Conservation (phyloP, 164 flowering plant genomes). For the Vitis amurensis region DNA sequence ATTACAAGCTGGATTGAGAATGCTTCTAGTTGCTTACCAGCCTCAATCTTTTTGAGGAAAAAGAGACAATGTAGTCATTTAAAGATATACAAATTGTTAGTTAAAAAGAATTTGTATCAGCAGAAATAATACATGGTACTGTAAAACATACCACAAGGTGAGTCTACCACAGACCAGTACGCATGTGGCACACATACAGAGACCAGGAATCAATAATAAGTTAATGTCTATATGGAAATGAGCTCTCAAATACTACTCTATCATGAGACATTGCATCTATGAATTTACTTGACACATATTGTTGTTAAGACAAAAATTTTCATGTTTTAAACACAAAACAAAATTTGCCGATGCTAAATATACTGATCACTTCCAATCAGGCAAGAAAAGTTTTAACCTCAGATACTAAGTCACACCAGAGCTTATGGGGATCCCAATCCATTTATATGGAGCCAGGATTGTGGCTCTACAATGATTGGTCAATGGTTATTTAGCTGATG, state of each 20-base stretch:
- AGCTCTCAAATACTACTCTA: not conserved
- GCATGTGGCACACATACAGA: not conserved
- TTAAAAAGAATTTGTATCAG: not conserved
- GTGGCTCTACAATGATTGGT: too few species aligned
- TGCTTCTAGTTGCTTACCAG: conserved; percentile 76
- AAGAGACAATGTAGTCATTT: not conserved
- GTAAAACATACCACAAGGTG: not conserved
- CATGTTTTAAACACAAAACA: not conserved
- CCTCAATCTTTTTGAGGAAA: conserved; percentile 36
- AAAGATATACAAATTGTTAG: not conserved
- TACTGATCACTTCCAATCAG: not conserved
- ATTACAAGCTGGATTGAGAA: conserved; percentile 93
- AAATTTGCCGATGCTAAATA: not conserved
- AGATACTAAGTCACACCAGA: too few species aligned
- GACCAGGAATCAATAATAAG: not conserved
- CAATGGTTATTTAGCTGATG: too few species aligned
- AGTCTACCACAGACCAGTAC: not conserved
- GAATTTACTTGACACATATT: too few species aligned
- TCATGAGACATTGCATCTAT: not conserved
- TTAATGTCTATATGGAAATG: not conserved
- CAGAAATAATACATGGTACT: not conserved
- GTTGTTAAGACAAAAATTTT: too few species aligned
- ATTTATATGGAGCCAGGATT: too few species aligned
- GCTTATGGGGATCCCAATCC: too few species aligned
- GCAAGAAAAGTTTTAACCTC: not conserved